Percentiles rank a stretch among this genome's conserved stretches.
Conservation (phyloP, 805 yeast genomes). For the Saturnispora halmiae region DNA sequence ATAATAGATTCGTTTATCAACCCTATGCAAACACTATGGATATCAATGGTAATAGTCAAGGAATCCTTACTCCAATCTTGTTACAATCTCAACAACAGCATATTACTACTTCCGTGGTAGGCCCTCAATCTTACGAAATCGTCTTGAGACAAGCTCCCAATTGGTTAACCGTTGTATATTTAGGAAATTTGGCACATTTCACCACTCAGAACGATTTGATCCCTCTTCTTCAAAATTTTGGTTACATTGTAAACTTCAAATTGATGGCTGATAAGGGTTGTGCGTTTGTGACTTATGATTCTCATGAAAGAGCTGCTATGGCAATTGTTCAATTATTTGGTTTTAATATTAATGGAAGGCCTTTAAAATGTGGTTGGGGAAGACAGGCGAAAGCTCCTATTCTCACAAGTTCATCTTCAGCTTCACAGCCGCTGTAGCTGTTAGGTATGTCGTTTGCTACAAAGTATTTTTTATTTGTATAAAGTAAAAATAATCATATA, state of each 20-base stretch:
- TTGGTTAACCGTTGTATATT: slow-evolving; percentile 79
- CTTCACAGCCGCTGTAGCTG: no score
- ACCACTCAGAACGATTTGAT: slow-evolving; percentile 65
- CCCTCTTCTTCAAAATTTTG: slow-evolving; percentile 69
- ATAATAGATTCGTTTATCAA: slow-evolving; percentile 13
- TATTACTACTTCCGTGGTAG: slow-evolving; percentile 4
- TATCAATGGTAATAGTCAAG: not conserved
- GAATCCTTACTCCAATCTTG: slow-evolving; percentile 6
- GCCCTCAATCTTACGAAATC: slow-evolving; percentile 44
- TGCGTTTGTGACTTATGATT: slow-evolving; percentile 80
- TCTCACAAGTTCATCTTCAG: not conserved
- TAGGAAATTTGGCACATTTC: slow-evolving; percentile 76
- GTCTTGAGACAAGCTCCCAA: slow-evolving; percentile 71
- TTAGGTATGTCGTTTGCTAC: no score
- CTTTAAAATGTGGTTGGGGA: slow-evolving; percentile 84
- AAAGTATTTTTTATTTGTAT: not conserved
- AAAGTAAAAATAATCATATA: no score
- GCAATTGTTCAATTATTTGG: slow-evolving; percentile 77
- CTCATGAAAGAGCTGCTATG: slow-evolving; percentile 82
- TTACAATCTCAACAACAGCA: not conserved
- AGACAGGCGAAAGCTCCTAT: slow-evolving; percentile 25
- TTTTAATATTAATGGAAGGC: slow-evolving; percentile 63
- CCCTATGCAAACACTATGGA: not conserved
- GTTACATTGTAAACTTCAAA: slow-evolving; percentile 73
- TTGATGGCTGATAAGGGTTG: slow-evolving; percentile 76